Percentiles rank a stretch among this genome's conserved stretches.
Conservation (phyloP, 805 yeast species). For the Cyberlindnera japonica region DNA sequence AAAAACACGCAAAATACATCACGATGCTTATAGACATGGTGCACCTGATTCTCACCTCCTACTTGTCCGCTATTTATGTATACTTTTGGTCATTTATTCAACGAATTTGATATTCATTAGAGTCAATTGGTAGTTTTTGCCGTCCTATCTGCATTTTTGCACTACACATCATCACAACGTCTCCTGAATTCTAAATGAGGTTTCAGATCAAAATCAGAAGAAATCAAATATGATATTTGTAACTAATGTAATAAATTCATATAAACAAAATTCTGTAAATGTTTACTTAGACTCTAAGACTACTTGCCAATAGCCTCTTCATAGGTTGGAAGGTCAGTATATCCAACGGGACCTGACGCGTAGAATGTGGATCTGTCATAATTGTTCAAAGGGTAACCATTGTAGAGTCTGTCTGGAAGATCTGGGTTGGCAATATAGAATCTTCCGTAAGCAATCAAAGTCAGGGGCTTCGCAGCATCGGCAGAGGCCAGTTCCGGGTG, state of each 20-base stretch:
- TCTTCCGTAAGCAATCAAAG: slow-evolving; percentile 37
- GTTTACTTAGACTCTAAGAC: background rate
- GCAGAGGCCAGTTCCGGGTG: slow-evolving; percentile 7
- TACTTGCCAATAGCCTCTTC: background rate
- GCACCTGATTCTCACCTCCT: background rate
- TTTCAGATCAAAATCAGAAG: too few species aligned
- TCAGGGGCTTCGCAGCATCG: slow-evolving; percentile 1
- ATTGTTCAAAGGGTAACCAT: slow-evolving; percentile 30
- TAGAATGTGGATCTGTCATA: slow-evolving; percentile 41
- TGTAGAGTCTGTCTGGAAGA: slow-evolving; percentile 32
- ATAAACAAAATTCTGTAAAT: too few species aligned
- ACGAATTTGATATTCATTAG: background rate
- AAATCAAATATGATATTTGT: too few species aligned
- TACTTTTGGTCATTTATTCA: background rate
- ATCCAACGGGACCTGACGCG: slow-evolving; percentile 9
- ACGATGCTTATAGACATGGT: background rate
- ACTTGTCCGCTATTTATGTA: background rate
- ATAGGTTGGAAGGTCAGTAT: slow-evolving; percentile 2
- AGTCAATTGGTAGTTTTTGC: background rate
- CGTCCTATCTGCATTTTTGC: too few species aligned
- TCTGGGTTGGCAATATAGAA: slow-evolving; percentile 38
- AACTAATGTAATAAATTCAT: too few species aligned
- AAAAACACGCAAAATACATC: background rate
- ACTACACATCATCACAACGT: background rate
- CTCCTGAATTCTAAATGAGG: too few species aligned